Evolutionary conservation across 1,139 yeast genomes (phyloP).

Genomic region (Saccharomyces hybrid): DNA sequence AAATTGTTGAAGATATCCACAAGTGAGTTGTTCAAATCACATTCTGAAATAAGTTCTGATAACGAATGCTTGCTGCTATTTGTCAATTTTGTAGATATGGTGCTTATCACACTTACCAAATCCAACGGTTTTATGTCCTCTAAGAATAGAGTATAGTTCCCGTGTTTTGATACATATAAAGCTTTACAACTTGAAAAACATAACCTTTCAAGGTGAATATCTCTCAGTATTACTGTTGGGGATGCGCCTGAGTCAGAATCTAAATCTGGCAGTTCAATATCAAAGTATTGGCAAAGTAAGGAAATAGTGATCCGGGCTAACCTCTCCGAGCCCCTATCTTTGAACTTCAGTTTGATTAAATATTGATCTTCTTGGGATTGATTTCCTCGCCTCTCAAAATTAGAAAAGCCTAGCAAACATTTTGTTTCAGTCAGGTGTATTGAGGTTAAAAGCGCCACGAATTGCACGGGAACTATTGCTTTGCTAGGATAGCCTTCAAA

Average conservation of each 20-base stretch:
- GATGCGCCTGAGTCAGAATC: constrained; percentile 5
- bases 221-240: constrained; percentile 8
- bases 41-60: background rate
- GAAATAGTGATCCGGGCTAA: constrained; percentile 18
- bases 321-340: constrained; percentile 5
- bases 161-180: constrained; percentile 9
- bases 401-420: constrained; percentile 14
- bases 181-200: constrained; percentile 18
- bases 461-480: constrained; percentile 12
- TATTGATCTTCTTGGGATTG: background rate
- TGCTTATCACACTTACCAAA: constrained; percentile 5
- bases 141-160: constrained; percentile 10
- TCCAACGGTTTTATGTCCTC: constrained; percentile 10
- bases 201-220: constrained; percentile 13
- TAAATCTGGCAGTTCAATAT: constrained; percentile 12
- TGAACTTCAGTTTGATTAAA: background rate
- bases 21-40: constrained; percentile 3
- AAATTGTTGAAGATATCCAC: constrained; percentile 17
- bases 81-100: background rate
- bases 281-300: constrained; percentile 16
- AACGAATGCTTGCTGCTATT: background rate
- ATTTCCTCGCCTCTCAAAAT: constrained; percentile 11
- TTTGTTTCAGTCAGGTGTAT: constrained; percentile 10
- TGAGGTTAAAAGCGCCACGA: constrained; percentile 17
- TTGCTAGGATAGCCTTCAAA: constrained; percentile 4